Evolutionary conservation across 129 eudicot genomes (phyloP), one percentile per base, ranked within the genome.

Genomic region (Smallanthus sonchifolius): DNA sequence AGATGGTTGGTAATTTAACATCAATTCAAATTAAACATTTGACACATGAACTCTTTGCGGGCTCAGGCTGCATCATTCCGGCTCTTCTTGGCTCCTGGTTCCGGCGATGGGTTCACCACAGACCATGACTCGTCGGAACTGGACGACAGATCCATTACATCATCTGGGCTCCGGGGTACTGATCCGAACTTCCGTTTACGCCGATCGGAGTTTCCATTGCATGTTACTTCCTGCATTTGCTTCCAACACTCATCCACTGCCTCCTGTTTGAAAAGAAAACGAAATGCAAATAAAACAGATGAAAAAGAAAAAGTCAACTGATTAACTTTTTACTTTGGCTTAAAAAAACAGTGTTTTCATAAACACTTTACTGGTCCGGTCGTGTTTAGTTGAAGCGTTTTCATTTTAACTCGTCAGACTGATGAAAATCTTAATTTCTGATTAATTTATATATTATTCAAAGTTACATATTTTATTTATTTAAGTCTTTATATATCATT

Each of bases 151-250:
- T 83, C 94, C 79, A 82, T 84, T 0, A 87, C 94, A 30, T 89
- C 97, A 62, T 80, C 86, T 3, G 97, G 96, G 77, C 96, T 92
- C 16, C 84, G 86, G 17, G 91, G 94, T 52, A 81, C 65, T 43
- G 87, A 73, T 17, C 80, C 80, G 59, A 78, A 76, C 81, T 85
- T 89, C 36, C 97, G 77, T 51, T 89, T 92, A 57, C 66, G 57
- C 36, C 79, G 71, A 36, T 82, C 56, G 40, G 66, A 56, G 49
- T 82, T 80, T 37, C 73, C 43, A 15, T 85, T 42, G 6, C 66
- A 69, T 40, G 78, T 86, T 78, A 85, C 72, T 24, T 87, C 91
- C 40, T 75, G 80, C 52, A 92, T 85, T 48, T 84, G 59, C 72
- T 78, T 74, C 60, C 80, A 73, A 77, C 97, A 92, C 13, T 85